Percentiles rank a stretch among this genome's conserved stretches.
Evolutionary conservation across 148 eudicot species (phyloP).

Genomic region (Amaranthus palmeri): DNA sequence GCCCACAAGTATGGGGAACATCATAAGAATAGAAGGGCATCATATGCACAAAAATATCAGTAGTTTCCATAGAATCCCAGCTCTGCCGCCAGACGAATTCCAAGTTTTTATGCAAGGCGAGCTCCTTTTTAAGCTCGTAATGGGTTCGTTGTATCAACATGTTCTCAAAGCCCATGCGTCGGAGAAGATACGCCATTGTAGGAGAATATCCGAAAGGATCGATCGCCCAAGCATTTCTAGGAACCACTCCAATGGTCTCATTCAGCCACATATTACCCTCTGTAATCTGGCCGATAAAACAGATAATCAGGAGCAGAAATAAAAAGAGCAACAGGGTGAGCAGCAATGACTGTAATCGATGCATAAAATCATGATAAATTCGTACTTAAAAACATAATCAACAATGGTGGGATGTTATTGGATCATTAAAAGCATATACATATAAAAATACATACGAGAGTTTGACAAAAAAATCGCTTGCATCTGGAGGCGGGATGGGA

Average conservation of each 20-base stretch:
- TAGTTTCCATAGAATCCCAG: slow-evolving; percentile 91
- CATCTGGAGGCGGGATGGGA: background rate
- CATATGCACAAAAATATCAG: slow-evolving; percentile 98
- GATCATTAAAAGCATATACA: background rate
- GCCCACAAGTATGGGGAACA: slow-evolving; percentile 98
- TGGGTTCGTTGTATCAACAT: slow-evolving; percentile 99
- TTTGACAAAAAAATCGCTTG: background rate
- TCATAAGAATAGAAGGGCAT: slow-evolving; percentile 99
- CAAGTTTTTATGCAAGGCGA: slow-evolving; percentile 71
- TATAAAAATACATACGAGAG: background rate
- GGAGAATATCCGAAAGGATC: slow-evolving; percentile 99
- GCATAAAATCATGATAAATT: background rate
- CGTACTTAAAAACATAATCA: background rate
- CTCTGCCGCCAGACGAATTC: slow-evolving; percentile 94
- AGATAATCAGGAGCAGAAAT: background rate
- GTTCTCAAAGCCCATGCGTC: slow-evolving; percentile 99
- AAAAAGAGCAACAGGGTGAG: background rate
- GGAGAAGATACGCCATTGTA: slow-evolving; percentile 98
- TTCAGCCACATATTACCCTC: slow-evolving; percentile 98
- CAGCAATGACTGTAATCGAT: background rate
- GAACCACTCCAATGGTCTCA: slow-evolving; percentile 90
- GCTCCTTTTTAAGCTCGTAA: slow-evolving; percentile 94
- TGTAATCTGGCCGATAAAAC: slow-evolving; percentile 55
- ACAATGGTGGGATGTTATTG: background rate
- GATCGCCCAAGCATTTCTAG: slow-evolving; percentile 96